Conservation (phyloP, 257 asterid species). For the Gentiana dahurica region DNA sequence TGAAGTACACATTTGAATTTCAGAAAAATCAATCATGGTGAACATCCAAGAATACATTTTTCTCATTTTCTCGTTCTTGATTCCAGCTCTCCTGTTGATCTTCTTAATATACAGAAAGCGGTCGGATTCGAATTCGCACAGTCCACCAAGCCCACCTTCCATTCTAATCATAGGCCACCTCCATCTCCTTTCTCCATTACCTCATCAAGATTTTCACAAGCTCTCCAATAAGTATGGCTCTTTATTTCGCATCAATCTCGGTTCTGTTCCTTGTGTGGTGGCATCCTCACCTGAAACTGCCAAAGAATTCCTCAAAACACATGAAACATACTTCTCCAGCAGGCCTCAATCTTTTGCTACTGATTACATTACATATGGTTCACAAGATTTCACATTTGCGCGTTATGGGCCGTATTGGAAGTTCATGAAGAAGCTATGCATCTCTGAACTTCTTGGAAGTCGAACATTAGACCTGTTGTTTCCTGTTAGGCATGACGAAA, state of each 20-base stretch:
- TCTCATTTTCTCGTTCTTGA: conserved; percentile 32
- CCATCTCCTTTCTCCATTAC: conserved; percentile 54
- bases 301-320: conserved; percentile 40
- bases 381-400: conserved; percentile 52
- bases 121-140: neutral
- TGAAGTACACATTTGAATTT: too few relatives aligned
- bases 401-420: conserved; percentile 65
- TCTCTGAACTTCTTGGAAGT: conserved; percentile 58
- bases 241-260: conserved; percentile 38
- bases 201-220: conserved; percentile 55
- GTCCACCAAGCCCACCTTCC: conserved; percentile 51
- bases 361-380: conserved; percentile 48
- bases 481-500: conserved; percentile 41
- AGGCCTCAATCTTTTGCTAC: conserved; percentile 38
- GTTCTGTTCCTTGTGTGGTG: conserved; percentile 45
- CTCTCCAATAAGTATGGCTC: conserved; percentile 45
- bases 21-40: conserved; percentile 19
- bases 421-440: conserved; percentile 63
- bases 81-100: conserved; percentile 23
- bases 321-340: conserved; percentile 34
- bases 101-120: conserved; percentile 14
- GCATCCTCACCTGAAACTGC: conserved; percentile 51
- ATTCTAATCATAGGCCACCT: conserved; percentile 62
- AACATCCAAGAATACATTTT: conserved; percentile 19
- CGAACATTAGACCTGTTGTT: conserved; percentile 35